Evolutionary conservation across 257 asterid genomes (phyloP).

Genomic region (Gardenia jasminoides): DNA sequence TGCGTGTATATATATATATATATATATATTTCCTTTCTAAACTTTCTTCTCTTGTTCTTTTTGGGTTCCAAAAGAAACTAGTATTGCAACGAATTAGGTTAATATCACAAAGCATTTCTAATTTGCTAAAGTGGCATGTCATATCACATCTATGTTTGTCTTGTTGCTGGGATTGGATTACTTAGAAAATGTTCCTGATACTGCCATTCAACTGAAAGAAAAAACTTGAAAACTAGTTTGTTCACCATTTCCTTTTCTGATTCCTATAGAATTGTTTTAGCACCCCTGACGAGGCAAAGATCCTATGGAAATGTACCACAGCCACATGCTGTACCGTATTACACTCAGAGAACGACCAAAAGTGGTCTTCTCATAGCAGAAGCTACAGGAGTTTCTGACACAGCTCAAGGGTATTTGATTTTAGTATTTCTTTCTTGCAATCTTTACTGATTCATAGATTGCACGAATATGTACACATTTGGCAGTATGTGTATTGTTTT

Average conservation of each 20-base stretch:
- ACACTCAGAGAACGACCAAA: constrained; percentile 58
- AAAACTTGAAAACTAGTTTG: not conserved
- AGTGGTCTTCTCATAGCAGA: constrained; percentile 55
- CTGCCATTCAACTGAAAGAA: not conserved
- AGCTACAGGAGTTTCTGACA: constrained; percentile 59
- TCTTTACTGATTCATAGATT: not conserved
- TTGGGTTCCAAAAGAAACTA: not conserved
- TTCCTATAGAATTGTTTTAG: constrained; percentile 51
- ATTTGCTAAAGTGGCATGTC: not conserved
- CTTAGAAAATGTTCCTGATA: not conserved
- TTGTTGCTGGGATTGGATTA: not conserved
- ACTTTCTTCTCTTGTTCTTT: not conserved
- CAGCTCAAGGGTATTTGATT: constrained; percentile 40
- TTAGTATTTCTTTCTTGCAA: not conserved
- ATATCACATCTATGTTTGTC: not conserved
- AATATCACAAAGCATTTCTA: not conserved
- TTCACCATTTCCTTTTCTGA: not conserved
- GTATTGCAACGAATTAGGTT: too few species aligned
- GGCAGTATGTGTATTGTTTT: not conserved
- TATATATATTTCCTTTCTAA: not conserved
- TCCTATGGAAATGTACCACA: constrained; percentile 59
- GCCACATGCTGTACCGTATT: constrained; percentile 61
- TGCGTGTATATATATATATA: too few species aligned
- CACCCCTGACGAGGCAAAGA: constrained; percentile 68
- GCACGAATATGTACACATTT: too few species aligned